Conservation (phyloP, 2,329 filamentous ascomycete genomes). For the Ophiostoma sp. region DNA sequence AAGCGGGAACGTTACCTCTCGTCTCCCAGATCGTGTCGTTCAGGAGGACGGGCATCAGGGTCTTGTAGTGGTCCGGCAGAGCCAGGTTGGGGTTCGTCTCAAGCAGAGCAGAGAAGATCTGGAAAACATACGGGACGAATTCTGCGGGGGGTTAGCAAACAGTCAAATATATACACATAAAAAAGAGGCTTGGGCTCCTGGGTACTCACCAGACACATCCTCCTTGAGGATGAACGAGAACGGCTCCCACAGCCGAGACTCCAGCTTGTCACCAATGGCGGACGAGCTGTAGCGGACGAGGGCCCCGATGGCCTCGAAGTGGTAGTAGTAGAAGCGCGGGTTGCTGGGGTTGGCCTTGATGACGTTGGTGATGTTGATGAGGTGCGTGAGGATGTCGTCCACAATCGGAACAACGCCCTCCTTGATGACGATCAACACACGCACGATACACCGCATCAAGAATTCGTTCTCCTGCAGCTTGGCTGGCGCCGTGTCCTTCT, state of each 20-base stretch:
- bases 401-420: conserved; percentile 73
- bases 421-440: conserved; percentile 90
- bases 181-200: background rate
- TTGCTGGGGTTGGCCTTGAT: conserved; percentile 97
- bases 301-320: conserved; percentile 92
- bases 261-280: conserved; percentile 69
- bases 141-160: conserved; percentile 47
- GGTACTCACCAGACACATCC: conserved; percentile 62
- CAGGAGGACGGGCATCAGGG: conserved; percentile 75
- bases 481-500: conserved; percentile 77
- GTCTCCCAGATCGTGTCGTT: conserved; percentile 86
- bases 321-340: conserved; percentile 96
- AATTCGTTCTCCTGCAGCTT: conserved; percentile 99
- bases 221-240: conserved; percentile 78
- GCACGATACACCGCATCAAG: conserved; percentile 97
- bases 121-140: conserved; percentile 95
- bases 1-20: conserved; percentile 87
- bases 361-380: conserved; percentile 85
- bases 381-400: conserved; percentile 76
- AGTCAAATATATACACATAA: background rate
- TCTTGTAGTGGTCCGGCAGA: conserved; percentile 78
- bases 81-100: conserved; percentile 80
- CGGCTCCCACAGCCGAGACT: conserved; percentile 77
- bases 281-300: conserved; percentile 72
- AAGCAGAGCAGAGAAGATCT: conserved; percentile 86